Base-by-base conservation (phyloP, 1,284 basidiomycete species). In the Ustilago nuda region DNA sequence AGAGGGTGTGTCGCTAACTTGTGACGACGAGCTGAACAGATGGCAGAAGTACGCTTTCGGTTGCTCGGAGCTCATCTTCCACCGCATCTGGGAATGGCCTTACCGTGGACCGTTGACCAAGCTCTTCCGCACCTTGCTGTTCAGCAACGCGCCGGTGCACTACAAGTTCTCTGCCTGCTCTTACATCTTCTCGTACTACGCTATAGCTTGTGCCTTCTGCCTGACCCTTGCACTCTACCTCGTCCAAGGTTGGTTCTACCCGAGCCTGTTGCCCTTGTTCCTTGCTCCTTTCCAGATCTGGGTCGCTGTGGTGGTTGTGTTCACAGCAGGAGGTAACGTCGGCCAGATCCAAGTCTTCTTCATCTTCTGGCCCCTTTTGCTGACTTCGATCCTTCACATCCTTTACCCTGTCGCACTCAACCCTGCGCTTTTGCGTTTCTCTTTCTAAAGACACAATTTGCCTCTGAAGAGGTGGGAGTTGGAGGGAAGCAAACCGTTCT, bases 21-120 rank as follows among this genome's bases (percentile, higher is more conserved):
- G 90, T 68, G 91, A 92, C 57, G 92, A 93, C 79, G 92, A 93
- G 82, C 87, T 92, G 4, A 93, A 93, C 78, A 87, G 93, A 4
- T 94, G 93, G 93, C 92, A 93, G 78, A 94, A 94, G 83, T 94
- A 94, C 81, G 89, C 92, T 0, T 94, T 92, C 84, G 92, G 93
- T 11, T 76, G 86, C 63, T 92, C 83, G 72, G 88, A 85, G 61
- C 33, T 82, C 45, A 56, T 66, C 58, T 54, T 66, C 58, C 61
- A 66, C 54, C 65, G 58, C 8, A 33, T 66, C 23, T 88, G 89
- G 60, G 83, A 89, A 36, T 93, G 92, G 92, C 91, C 90, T 88
- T 87, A 87, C 60, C 87, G 89, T 63, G 92, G 92, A 9, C 93
- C 93, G 0, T 90, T 94, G 84, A 93, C 89, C 50, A 90, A 91